These are phyloP conservation scores for Ganoderma sinense DNA, from an alignment of 1,284 basidiomycete genomes.

Conservation along the genomic window DNA sequence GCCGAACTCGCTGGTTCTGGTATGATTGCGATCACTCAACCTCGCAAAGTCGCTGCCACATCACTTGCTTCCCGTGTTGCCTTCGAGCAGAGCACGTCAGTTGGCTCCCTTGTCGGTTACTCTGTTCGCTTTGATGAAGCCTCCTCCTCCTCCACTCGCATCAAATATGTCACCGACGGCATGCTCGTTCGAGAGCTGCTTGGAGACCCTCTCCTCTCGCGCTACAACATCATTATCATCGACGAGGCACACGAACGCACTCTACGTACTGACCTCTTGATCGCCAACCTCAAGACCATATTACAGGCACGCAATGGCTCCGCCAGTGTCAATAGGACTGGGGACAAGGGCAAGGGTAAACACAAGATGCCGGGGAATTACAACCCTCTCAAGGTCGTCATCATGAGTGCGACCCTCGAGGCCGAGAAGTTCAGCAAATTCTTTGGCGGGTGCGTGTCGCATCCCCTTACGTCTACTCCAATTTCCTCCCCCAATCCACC, in stretches of 20 bases:
- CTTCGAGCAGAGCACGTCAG: conserved; percentile 75
- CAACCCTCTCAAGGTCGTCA: conserved; percentile 85
- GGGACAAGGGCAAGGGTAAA: conserved; percentile 42
- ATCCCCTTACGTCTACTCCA: background rate
- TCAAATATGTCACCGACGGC: conserved; percentile 97
- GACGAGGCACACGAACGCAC: conserved; percentile 99
- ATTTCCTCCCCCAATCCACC: background rate
- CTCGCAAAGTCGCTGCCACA: conserved; percentile 92
- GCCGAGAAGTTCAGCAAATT: conserved; percentile 93
- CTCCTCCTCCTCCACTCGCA: conserved; percentile 72
- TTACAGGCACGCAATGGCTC: conserved; percentile 70
- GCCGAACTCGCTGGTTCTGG: conserved; percentile 69
- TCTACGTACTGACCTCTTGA: conserved; percentile 92
- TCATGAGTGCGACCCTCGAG: conserved; percentile 98
- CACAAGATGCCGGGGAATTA: conserved; percentile 24
- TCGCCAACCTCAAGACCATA: conserved; percentile 92
- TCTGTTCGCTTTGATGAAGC: conserved; percentile 96
- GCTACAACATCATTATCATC: conserved; percentile 91
- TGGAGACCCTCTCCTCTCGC: conserved; percentile 77
- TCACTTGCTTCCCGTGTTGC: conserved; percentile 92
- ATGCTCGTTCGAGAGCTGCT: conserved; percentile 94
- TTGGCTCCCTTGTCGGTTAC: conserved; percentile 89
- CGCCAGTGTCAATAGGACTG: conserved; percentile 41
- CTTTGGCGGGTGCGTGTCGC: conserved; percentile 68
- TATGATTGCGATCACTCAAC: conserved; percentile 90